Evolutionary conservation across 306 rosid genomes (phyloP), one percentile per base, ranked within the genome.

Genomic region (Hippophae rhamnoides): DNA sequence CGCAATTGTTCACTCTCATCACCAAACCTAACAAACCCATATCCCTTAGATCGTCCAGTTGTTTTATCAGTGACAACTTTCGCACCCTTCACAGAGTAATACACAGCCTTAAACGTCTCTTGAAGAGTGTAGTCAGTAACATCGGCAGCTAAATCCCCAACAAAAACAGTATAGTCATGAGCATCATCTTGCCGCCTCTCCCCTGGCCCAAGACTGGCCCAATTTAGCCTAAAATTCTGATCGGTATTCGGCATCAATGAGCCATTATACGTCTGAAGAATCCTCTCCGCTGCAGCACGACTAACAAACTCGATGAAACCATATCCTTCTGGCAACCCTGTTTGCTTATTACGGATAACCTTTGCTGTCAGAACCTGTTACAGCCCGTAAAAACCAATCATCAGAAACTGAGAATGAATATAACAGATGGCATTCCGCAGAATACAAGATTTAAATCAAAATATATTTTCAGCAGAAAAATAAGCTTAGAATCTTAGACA

Each of bases 181-280:
- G 81, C 81, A 13, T 83, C 89, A 14, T 83, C 89, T 62, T 80
- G 89, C 7, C 86, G 89, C 69, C 79, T 72, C 79, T 83, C 89
- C 0, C 89, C 89, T 40, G 89, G 81, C 64, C 86, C 82, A 52
- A 81, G 79, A 7, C 83, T 80, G 5, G 89, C 89, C 89, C 89
- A 83, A 63, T 83, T 83, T 56, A 83, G 66, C 58, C 86, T 70
- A 63, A 80, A 83, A 69, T 72, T 83, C 64, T 83, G 89, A 23
- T 76, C 82, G 0, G 79, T 69, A 58, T 58, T 74, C 40, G 89
- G 89, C 86, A 83, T 83, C 18, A 69, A 18, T 1, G 81, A 41
- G 0, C 89, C 89, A 51, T 83, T 83, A 53, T 18, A 83, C 0
- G 73, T 52, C 55, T 75, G 83, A 64, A 83, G 69, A 40, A 60